A percentile compares a stretch with the other conserved stretches of the same genome.
These are phyloP conservation scores for Mrakia frigida DNA, from an alignment of 768 basidiomycete genomes.

Conservation along the genomic window DNA sequence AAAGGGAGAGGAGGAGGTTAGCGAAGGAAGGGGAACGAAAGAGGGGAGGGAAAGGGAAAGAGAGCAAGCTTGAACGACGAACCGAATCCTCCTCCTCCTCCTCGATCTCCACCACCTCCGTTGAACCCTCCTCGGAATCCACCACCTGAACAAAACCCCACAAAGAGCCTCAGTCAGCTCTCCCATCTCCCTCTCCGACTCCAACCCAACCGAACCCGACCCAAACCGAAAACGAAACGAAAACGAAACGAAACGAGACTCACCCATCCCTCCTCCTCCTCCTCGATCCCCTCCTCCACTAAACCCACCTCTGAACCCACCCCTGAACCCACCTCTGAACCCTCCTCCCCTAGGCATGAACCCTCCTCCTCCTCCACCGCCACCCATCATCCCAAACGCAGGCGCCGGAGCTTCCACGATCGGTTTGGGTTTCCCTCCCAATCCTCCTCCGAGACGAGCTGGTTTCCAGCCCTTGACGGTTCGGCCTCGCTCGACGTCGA, in stretches of 20 bases:
- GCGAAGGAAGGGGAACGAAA: not conserved
- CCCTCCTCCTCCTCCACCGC: constrained; percentile 17
- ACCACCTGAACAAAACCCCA: not conserved
- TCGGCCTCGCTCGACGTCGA: constrained; percentile 95
- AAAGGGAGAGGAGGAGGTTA: too few relatives aligned
- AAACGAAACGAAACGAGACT: not conserved
- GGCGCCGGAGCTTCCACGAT: constrained; percentile 48
- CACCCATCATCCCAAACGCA: constrained; percentile 9
- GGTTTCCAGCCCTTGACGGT: constrained; percentile 99
- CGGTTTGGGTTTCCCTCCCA: constrained; percentile 84
- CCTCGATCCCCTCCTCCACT: constrained; percentile 34
- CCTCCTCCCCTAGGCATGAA: constrained; percentile 33
- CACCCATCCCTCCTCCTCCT: constrained; percentile 26
- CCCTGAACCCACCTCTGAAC: constrained; percentile 26
- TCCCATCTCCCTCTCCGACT: too few relatives aligned
- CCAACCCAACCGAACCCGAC: not conserved
- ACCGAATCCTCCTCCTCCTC: constrained; percentile 64
- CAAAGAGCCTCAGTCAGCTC: not conserved
- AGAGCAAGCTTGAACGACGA: not conserved
- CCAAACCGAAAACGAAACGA: not conserved
- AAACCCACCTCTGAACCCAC: constrained; percentile 20
- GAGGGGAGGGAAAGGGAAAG: not conserved
- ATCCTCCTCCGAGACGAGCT: constrained; percentile 87
- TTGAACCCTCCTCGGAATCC: constrained; percentile 44
- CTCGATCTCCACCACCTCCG: constrained; percentile 51